A percentile compares a stretch with the other conserved stretches of the same genome.
phyloP scores from a whole-genome alignment of 176 grass and related monocot species.

The Eleusine coracana region DNA sequence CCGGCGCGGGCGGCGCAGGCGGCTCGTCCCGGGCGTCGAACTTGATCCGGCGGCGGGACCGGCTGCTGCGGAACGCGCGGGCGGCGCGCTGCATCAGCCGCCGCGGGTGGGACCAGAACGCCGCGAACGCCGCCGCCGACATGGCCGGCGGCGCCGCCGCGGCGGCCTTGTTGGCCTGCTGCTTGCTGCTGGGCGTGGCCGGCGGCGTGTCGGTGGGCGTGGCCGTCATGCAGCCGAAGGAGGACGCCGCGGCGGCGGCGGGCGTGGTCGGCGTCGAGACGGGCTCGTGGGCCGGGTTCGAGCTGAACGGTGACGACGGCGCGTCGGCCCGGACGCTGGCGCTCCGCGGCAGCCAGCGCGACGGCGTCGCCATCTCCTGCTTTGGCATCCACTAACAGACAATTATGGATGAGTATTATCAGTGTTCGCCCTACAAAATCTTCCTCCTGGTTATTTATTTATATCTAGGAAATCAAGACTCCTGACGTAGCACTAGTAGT shows the following conservation, averaged over 20 bases:
- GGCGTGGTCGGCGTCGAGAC: slow-evolving; percentile 18
- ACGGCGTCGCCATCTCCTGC: slow-evolving; percentile 28
- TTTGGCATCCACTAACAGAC: neutral
- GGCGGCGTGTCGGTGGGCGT: slow-evolving; percentile 34
- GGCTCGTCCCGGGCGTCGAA: slow-evolving; percentile 1
- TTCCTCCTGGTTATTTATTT: neutral
- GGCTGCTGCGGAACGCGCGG: slow-evolving; percentile 39
- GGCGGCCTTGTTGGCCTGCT: neutral
- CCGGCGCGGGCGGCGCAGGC: neutral
- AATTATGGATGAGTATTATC: neutral
- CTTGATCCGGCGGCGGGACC: slow-evolving; percentile 30
- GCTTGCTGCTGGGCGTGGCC: slow-evolving; percentile 1
- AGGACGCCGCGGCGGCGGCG: neutral
- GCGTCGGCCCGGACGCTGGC: slow-evolving; percentile 19
- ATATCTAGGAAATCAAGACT: neutral
- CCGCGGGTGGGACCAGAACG: slow-evolving; percentile 33
- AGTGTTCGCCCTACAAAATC: neutral
- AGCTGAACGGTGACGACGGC: slow-evolving; percentile 36
- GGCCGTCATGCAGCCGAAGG: slow-evolving; percentile 27
- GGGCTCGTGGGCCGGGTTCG: slow-evolving; percentile 20
- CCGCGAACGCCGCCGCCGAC: slow-evolving; percentile 32
- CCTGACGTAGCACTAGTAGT: neutral
- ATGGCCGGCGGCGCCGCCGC: slow-evolving; percentile 3
- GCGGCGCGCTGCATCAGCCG: slow-evolving; percentile 54
- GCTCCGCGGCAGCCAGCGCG: slow-evolving; percentile 24